Base-by-base conservation (phyloP, 441 rosid species). In the Eruca vesicaria region DNA sequence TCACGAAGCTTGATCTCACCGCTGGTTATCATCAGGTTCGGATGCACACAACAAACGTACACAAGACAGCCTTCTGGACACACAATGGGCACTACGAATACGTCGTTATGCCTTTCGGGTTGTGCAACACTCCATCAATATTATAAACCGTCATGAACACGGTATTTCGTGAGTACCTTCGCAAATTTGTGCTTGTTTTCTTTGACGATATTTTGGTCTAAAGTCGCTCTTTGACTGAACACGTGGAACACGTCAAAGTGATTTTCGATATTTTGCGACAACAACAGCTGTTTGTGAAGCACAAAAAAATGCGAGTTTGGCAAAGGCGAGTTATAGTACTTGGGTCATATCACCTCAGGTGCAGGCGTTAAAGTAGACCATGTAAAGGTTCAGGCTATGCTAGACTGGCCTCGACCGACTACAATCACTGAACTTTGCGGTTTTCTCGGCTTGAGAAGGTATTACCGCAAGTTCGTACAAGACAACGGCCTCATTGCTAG, bases 361-460 rank as follows among this genome's bases (percentile, higher is more conserved):
- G 48, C 6, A 12, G 15, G 48, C 0, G 48, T 41, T 1, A 41
- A 41, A 12, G 48, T 41, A 1, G 48, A 41, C 4, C 5, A 3
- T 0, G 14, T 2, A 3, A 41, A 41, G 1, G 12, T 41, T 0
- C 1, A 41, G 0, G 1, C 48, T 0, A 41, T 41, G 15, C 6
- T 12, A 3, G 48, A 12, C 1, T 41, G 48, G 48, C 48, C 48
- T 2, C 5, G 5, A 0, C 45, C 45, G 0, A 11, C 45, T 0
- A 38, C 45, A 0, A 38, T 38, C 1, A 38, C n/a, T 0, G 45
- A 38, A 0, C 1, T 10, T 0, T 1, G 45, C 0, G 45, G 45
- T 0, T 11, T 38, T 1, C 5, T 38, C 5, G n/a, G 45, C 3
- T 2, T 38, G 0, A 38, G n/a, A 0, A n/a, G 45, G 0, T 38